These are phyloP conservation scores for Syzygium jambos DNA, from an alignment of 345 rosid species.

Conservation along the genomic window DNA sequence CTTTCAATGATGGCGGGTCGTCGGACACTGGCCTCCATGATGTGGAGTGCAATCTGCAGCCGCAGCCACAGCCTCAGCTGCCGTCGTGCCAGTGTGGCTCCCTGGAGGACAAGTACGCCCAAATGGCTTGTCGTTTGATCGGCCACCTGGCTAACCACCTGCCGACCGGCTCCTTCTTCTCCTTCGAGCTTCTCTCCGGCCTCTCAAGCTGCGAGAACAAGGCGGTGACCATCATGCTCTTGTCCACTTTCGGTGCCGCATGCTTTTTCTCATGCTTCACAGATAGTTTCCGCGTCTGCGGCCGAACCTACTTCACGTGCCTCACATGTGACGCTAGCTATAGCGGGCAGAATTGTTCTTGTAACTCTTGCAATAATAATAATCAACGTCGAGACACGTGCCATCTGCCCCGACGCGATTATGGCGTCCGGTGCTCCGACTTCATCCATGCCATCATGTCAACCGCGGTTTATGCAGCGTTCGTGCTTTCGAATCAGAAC, in stretches of 20 bases:
- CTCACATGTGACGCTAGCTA: not conserved
- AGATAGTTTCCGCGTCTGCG: not conserved
- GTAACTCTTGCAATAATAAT: not conserved
- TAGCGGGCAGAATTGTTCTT: not conserved
- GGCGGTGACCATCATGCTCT: not conserved
- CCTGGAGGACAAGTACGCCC: not conserved
- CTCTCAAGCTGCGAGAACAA: not conserved
- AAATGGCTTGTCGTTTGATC: not conserved
- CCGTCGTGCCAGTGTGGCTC: not conserved
- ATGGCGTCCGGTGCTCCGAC: not conserved
- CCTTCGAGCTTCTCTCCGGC: not conserved
- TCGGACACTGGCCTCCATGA: not conserved
- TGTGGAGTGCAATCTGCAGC: not conserved
- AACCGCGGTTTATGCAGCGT: not conserved
- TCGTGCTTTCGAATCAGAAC: not conserved
- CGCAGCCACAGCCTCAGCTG: not conserved
- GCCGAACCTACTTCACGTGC: not conserved
- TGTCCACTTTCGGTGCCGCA: not conserved
- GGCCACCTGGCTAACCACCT: not conserved
- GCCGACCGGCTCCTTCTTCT: not conserved
- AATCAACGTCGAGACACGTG: not conserved
- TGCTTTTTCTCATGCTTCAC: not conserved
- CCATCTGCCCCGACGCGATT: not conserved
- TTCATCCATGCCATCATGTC: not conserved
- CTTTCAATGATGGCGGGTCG: not conserved